Evolutionary conservation across 108 stramenopile genomes (phyloP), one percentile per base, ranked within the genome.

Genomic region (Conticribra weissflogii): DNA sequence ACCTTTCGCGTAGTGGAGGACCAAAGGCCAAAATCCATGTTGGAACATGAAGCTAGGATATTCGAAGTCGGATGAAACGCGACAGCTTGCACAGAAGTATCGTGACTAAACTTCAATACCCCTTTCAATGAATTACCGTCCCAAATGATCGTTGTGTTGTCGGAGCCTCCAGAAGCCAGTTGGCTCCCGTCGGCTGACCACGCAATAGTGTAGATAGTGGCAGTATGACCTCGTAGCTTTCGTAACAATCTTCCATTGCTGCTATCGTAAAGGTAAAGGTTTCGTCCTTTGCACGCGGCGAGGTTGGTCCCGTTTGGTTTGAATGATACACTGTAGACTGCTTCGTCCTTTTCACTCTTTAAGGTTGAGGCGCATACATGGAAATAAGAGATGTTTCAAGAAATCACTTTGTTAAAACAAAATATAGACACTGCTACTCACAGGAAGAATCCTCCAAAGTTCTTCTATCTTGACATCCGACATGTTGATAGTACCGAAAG

Each of bases 101-200:
- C 63, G 78, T 91, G 90, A 15, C 65, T 74, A 68, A 83, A 91
- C 60, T 89, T 88, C 32, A 91, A 66, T 24, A 90, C 47, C 3
- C 83, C 86, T 31, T 88, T 77, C 12, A 78, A 84, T 30, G 25
- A 7, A 3, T 81, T 82, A 24, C 19, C 48, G n/a, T 59, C 86
- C 90, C 90, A 91, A 16, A 91, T 84, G 3, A 91, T 85, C 2
- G 89, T 88, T 2, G 72, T 71, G 36, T 81, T 81, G 59, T 91
- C 90, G 8, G 85, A 85, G n/a, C 87, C 87, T 12, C 89, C 89
- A 1, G 83, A 84, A 23, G 89, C 89, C 21, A 90, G 85, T 5
- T 12, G 1, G 19, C 28, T 28, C 29, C 56, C 56, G 16, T 57
- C 28, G 14, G 23, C 28, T 14, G 56, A 57, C 56, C 56, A 57